Conservation (phyloP, 2,329 filamentous ascomycete species). For the Chlorencoelia australis region DNA sequence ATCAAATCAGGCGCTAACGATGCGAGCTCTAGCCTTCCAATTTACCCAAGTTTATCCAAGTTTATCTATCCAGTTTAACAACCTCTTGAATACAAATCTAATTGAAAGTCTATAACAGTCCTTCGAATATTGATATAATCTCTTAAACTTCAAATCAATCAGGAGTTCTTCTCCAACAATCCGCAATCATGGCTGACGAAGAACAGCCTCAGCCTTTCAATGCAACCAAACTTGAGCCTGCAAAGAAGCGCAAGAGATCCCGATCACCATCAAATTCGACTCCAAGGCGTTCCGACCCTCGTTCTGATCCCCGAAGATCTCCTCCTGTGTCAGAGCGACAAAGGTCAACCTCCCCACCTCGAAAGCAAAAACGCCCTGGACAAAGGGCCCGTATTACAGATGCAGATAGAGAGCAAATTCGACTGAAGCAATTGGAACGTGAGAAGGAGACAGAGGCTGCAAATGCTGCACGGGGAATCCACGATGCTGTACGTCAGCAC, state of each 20-base stretch:
- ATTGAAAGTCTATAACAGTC: too few relatives aligned
- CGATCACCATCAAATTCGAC: slow-evolving; percentile 27
- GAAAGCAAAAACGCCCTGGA: slow-evolving; percentile 61
- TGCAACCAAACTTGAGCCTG: slow-evolving; percentile 32
- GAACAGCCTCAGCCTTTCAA: slow-evolving; percentile 33
- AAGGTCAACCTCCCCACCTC: slow-evolving; percentile 27
- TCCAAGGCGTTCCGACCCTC: slow-evolving; percentile 19
- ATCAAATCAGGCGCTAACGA: too few relatives aligned
- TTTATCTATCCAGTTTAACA: too few relatives aligned
- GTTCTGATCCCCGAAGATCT: slow-evolving; percentile 18
- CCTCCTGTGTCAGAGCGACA: slow-evolving; percentile 19
- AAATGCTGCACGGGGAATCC: slow-evolving; percentile 43
- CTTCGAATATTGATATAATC: too few relatives aligned
- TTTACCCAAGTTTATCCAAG: too few relatives aligned
- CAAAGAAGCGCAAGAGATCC: slow-evolving; percentile 33
- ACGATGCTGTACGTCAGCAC: slow-evolving; percentile 83
- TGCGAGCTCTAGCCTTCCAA: too few relatives aligned
- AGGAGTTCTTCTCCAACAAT: too few relatives aligned
- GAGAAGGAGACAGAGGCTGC: slow-evolving; percentile 38
- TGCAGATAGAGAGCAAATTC: slow-evolving; percentile 56
- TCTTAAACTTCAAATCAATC: too few relatives aligned
- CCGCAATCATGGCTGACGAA: too few relatives aligned
- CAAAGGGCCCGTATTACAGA: slow-evolving; percentile 57
- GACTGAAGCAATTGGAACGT: slow-evolving; percentile 45
- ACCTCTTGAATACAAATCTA: too few relatives aligned